These are phyloP conservation scores for Sicyos baderoa DNA, from an alignment of 306 rosid genomes.

Conservation along the genomic window DNA sequence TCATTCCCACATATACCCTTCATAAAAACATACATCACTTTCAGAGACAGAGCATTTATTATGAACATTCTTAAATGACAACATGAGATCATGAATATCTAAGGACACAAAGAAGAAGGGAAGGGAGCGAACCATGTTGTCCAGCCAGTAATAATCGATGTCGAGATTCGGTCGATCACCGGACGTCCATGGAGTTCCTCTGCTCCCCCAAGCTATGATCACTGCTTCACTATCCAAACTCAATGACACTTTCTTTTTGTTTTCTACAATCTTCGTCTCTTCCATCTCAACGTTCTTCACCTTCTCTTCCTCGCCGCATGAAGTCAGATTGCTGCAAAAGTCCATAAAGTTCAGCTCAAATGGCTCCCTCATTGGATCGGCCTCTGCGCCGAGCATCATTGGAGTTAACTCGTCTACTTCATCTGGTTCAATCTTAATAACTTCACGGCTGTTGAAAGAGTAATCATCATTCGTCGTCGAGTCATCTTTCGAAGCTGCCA, in stretches of 20 bases:
- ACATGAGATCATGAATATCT: neutral
- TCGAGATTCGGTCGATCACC: conserved; percentile 57
- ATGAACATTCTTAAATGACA: neutral
- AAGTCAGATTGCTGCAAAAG: conserved; percentile 32
- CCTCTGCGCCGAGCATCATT: conserved; percentile 25
- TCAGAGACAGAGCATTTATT: neutral
- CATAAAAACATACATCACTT: neutral
- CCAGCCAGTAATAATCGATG: conserved; percentile 38
- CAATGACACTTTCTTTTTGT: conserved; percentile 43
- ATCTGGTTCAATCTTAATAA: conserved; percentile 43
- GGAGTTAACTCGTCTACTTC: conserved; percentile 17
- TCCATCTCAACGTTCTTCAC: conserved; percentile 18
- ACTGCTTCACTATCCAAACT: conserved; percentile 71
- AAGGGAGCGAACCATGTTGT: conserved; percentile 44
- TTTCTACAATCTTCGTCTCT: conserved; percentile 15
- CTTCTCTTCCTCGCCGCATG: conserved; percentile 34
- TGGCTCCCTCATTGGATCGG: conserved; percentile 47
- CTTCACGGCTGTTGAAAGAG: conserved; percentile 14
- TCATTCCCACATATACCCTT: neutral
- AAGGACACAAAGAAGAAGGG: neutral
- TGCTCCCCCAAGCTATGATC: conserved; percentile 58
- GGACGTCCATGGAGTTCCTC: conserved; percentile 66
- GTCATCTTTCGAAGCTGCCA: conserved; percentile 28
- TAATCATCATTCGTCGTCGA: conserved; percentile 23
- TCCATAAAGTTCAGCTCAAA: conserved; percentile 54